These are phyloP conservation scores for Ophiosphaerella narmari DNA, from an alignment of 2,329 filamentous ascomycete species.

Conservation along the genomic window DNA sequence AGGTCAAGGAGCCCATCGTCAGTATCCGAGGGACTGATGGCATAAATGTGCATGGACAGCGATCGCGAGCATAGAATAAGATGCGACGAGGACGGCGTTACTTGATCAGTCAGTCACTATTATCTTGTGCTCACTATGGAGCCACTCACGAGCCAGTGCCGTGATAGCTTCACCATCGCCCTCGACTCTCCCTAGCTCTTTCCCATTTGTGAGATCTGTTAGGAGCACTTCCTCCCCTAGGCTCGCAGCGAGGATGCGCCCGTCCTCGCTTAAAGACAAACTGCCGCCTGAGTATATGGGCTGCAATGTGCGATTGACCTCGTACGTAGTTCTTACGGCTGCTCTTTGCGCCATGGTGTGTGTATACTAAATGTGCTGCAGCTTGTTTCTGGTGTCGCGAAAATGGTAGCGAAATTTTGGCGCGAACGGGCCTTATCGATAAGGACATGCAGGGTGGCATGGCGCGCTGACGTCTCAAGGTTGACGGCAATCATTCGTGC, in stretches of 20 bases:
- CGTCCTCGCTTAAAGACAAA: constrained; percentile 79
- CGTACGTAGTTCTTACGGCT: constrained; percentile 82
- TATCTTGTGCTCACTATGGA: neutral
- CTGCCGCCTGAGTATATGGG: constrained; percentile 94
- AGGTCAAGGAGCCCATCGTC: constrained; percentile 63
- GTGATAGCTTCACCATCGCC: constrained; percentile 77
- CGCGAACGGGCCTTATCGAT: constrained; percentile 44
- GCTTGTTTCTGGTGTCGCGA: constrained; percentile 6
- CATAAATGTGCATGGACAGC: constrained; percentile 92
- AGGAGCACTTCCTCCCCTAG: constrained; percentile 91
- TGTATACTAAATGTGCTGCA: neutral
- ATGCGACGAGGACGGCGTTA: constrained; percentile 87
- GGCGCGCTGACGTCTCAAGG: constrained; percentile 17
- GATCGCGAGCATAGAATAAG: constrained; percentile 91
- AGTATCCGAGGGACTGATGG: constrained; percentile 64
- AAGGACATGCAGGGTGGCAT: constrained; percentile 10
- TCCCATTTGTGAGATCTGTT: constrained; percentile 81
- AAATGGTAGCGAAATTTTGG: constrained; percentile 26
- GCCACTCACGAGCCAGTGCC: constrained; percentile 64
- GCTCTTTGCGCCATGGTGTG: constrained; percentile 58
- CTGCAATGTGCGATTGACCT: constrained; percentile 78
- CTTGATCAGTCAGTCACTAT: constrained; percentile 47
- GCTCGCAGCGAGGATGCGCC: constrained; percentile 81
- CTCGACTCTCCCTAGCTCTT: constrained; percentile 82
- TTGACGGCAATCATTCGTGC: neutral